Evolutionary conservation across 352 stramenopile species (phyloP).

Genomic region (Globisporangium echinulatum): DNA sequence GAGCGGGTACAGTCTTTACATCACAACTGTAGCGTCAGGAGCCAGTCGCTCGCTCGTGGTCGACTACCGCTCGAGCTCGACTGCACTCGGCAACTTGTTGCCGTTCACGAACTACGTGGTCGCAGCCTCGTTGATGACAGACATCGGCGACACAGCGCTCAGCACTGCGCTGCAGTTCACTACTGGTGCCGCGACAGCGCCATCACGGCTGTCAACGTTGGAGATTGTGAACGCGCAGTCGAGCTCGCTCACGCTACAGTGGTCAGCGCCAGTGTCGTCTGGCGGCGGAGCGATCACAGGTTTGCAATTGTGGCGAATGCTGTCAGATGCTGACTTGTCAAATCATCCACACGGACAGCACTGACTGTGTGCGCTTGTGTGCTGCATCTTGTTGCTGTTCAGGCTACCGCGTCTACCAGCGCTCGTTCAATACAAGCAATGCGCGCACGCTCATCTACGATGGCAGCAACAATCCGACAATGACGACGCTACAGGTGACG

Average conservation of each 20-base stretch:
- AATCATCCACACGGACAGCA: too few relatives aligned
- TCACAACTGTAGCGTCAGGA: neutral
- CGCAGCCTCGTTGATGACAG: constrained; percentile 11
- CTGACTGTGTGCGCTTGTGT: too few relatives aligned
- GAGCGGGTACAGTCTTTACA: constrained; percentile 2
- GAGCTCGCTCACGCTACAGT: constrained; percentile 24
- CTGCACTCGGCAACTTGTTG: constrained; percentile 17
- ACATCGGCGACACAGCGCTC: constrained; percentile 12
- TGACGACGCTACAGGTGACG: constrained; percentile 12
- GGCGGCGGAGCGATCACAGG: constrained; percentile 32
- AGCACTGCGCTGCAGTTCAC: constrained; percentile 17
- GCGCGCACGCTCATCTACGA: constrained; percentile 19
- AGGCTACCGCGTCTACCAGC: constrained; percentile 23
- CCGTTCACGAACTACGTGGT: constrained; percentile 28
- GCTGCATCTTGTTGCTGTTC: too few relatives aligned
- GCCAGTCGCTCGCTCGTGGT: constrained; percentile 3
- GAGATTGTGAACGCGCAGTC: constrained; percentile 14
- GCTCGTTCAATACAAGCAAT: neutral
- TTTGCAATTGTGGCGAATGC: constrained; percentile 1
- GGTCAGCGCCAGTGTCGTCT: constrained; percentile 25
- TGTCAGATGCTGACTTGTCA: too few relatives aligned
- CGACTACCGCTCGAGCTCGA: constrained; percentile 2
- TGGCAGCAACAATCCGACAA: constrained; percentile 7
- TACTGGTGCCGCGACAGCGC: constrained; percentile 15
- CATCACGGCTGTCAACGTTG: constrained; percentile 12